phyloP scores from a whole-genome alignment of 2,329 filamentous ascomycete genomes.

The Diaporthe vexans region DNA sequence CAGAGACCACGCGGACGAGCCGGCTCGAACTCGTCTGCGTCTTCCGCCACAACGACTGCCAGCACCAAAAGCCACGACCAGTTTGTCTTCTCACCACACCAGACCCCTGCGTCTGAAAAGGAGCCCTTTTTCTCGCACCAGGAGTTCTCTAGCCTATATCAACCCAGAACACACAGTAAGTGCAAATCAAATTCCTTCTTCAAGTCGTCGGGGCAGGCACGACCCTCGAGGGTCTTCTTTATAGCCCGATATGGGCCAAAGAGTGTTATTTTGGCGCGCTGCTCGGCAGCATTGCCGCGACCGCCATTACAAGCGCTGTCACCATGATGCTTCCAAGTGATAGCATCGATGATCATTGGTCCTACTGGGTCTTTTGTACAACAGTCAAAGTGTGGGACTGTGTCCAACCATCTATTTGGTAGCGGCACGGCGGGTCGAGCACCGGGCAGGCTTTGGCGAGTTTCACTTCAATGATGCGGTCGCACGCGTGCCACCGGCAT shows the following conservation, averaged over 20 bases:
- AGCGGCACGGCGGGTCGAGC: conserved; percentile 20
- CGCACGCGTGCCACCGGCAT: conserved; percentile 24
- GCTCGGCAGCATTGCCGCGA: conserved; percentile 19
- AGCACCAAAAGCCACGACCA: conserved; percentile 51
- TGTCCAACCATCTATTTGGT: conserved; percentile 7
- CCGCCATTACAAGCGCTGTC: conserved; percentile 18
- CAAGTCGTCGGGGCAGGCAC: background rate
- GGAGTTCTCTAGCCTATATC: conserved; percentile 20
- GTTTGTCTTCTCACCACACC: conserved; percentile 53
- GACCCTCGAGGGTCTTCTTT: background rate
- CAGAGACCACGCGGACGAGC: conserved; percentile 38
- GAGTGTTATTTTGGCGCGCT: background rate
- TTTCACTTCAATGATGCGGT: background rate
- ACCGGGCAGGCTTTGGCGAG: conserved; percentile 29
- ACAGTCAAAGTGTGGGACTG: background rate
- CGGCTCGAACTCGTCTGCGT: conserved; percentile 62
- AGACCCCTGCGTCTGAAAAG: conserved; percentile 49
- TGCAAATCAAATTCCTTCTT: background rate
- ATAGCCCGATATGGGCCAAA: background rate
- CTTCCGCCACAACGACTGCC: conserved; percentile 47
- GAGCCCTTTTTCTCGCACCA: conserved; percentile 37
- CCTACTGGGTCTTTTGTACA: conserved; percentile 10
- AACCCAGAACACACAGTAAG: conserved; percentile 17
- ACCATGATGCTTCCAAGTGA: background rate
- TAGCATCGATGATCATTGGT: conserved; percentile 2